phyloP scores from a whole-genome alignment of 2,329 filamentous ascomycete species.

The Pestalotiopsis sp. region DNA sequence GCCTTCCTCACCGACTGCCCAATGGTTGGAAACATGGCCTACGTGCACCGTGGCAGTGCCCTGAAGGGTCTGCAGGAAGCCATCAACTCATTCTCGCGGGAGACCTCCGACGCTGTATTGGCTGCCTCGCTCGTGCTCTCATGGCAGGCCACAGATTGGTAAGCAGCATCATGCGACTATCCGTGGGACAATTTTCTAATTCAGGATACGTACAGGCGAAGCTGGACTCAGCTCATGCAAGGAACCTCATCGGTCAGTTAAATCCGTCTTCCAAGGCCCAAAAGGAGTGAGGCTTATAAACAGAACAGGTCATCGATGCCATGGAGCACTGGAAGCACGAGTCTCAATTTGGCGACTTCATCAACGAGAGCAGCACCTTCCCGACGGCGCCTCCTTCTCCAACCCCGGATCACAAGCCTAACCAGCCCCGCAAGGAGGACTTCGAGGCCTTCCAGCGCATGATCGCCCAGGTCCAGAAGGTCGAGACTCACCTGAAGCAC shows the following conservation, averaged over 20 bases:
- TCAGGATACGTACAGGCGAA: constrained; percentile 62
- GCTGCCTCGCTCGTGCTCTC: constrained; percentile 90
- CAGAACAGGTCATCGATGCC: constrained; percentile 74
- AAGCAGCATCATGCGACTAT: constrained; percentile 45
- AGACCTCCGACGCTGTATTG: constrained; percentile 88
- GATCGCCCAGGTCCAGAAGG: constrained; percentile 67
- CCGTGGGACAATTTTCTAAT: constrained; percentile 36
- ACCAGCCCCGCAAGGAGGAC: constrained; percentile 70
- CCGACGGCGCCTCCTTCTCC: constrained; percentile 67
- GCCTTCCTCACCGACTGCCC: constrained; percentile 86
- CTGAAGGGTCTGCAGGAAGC: constrained; percentile 87
- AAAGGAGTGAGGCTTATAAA: constrained; percentile 26
- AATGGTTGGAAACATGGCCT: constrained; percentile 84
- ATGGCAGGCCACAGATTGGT: constrained; percentile 98
- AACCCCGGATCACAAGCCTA: constrained; percentile 61
- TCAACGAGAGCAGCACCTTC: constrained; percentile 77
- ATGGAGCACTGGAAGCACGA: constrained; percentile 93
- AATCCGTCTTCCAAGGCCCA: not conserved
- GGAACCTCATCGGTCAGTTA: constrained; percentile 81
- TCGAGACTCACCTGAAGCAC: constrained; percentile 70
- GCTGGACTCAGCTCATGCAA: constrained; percentile 91
- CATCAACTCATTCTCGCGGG: constrained; percentile 80
- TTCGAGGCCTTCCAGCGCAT: constrained; percentile 68
- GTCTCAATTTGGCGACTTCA: constrained; percentile 82
- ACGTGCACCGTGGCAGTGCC: constrained; percentile 84